These are phyloP conservation scores for Trichophyton equinum DNA, from an alignment of 2,329 filamentous ascomycete species.

Conservation along the genomic window DNA sequence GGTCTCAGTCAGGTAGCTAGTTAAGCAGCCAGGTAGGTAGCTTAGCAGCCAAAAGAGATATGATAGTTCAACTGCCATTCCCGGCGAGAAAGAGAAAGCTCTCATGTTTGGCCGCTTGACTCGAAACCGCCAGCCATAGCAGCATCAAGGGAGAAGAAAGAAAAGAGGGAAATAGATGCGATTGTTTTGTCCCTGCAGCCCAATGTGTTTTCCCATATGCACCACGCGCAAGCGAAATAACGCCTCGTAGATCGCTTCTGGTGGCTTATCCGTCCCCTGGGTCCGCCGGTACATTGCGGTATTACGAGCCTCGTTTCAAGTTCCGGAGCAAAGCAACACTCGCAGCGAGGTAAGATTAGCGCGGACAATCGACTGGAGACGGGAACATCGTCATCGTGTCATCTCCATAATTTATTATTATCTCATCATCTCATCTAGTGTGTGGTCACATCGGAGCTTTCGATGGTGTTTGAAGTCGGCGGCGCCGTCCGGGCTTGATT, in stretches of 20 bases:
- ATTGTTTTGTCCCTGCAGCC: not conserved
- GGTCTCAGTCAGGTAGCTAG: too few species aligned
- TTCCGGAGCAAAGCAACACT: not conserved
- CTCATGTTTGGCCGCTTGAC: not conserved
- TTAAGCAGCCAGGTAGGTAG: too few species aligned
- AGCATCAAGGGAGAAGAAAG: not conserved
- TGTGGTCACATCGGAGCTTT: not conserved
- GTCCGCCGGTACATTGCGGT: slow-evolving; percentile 1
- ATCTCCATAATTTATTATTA: not conserved
- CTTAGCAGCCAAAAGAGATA: not conserved
- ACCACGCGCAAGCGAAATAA: slow-evolving; percentile 2
- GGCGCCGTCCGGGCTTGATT: not conserved
- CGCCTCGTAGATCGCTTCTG: slow-evolving; percentile 2
- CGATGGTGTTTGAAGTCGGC: not conserved
- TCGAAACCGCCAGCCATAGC: not conserved
- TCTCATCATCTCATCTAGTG: not conserved
- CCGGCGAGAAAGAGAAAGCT: not conserved
- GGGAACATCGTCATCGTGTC: not conserved
- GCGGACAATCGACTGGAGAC: not conserved
- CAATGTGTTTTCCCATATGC: slow-evolving; percentile 2
- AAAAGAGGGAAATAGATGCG: not conserved
- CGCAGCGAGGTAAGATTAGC: not conserved
- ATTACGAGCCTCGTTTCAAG: slow-evolving; percentile 4
- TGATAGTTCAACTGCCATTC: not conserved
- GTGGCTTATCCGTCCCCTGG: slow-evolving; percentile 2